Evolutionary conservation across 306 rosid species (phyloP), one percentile per base, ranked within the genome.

Genomic region (Biancaea sappan): DNA sequence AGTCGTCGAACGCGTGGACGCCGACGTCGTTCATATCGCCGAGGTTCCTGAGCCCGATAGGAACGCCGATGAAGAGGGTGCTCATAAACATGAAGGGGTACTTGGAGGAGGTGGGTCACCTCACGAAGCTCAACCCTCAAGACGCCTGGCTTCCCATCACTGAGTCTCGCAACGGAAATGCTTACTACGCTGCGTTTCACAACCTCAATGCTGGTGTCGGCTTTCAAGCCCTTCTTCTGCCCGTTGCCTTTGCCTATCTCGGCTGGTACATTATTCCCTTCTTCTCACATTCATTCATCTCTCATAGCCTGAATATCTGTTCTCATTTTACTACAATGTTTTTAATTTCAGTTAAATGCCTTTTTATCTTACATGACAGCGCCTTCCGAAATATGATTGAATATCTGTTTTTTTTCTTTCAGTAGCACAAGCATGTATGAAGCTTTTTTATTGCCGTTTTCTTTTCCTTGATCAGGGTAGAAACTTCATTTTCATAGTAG

Each of bases 81-180:
- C 82, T 94, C 16, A 43, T 94, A 12, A 94, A 92, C 85, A 92
- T 94, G 99, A 94, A 92, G 84, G 90, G 99, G 34, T 94, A 92
- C 79, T 75, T 94, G 89, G 98, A 94, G 84, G 99, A 94, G 38
- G 85, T 94, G 53, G 99, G 99, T 0, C 99, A 94, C 76, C 95
- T 94, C 47, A 94, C 99, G 1, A 94, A 92, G 80, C 99, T 94
- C n/a, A 94, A 94, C 57, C 99, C 99, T 46, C 99, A 94, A 66
- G 99, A 94, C 74, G 97, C 99, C 5, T 94, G 99, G 99, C 99
- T 94, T 83, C 99, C 99, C 15, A 94, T 94, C 50, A 94, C 99
- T 0, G 99, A 94, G 76, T 94, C 99, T 46, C 90, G 98, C 56
- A 94, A 92, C 65, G 99, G 99, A 29, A 94, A 94, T 74, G 93